Base-by-base conservation (phyloP, 139 green algal genomes). In the Prasinococcaceae sp. region DNA sequence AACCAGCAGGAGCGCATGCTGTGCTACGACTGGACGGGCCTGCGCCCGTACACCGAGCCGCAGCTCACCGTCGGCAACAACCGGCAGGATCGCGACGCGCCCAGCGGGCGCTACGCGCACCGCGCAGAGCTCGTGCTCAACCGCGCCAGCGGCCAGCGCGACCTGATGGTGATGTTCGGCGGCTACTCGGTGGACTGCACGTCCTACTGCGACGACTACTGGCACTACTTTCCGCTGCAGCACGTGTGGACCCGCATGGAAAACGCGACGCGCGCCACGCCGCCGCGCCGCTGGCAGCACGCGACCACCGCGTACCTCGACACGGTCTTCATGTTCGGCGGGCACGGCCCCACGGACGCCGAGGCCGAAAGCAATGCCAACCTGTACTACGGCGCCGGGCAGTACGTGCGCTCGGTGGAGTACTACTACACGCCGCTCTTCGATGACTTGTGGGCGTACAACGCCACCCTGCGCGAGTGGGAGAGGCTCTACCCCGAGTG, bases 401-500 rank as follows among this genome's bases (percentile, higher is more conserved):
- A 32, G 35, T 22, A 9, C 32, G 12, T 29, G n/a, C 6, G 5
- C 16, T 9, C 16, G 6, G 12, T 47, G 8, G 49, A 56, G 9
- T 25, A 36, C n/a, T 56, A 56, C 32, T 56, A 33, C 30, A 22
- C 45, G 4, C 17, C 20, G 5, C 39, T 43, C 37, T 50, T 50
- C n/a, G 51, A 59, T 26, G 51, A 59, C 24, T 6, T 59, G 1
- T 59, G 51, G 51, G 20, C 27, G 38, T 59, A 59, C 38, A 59
- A 59, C 36, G 51, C 27, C 22, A 59, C 51, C 3, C 35, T 50
- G 39, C 20, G 37, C 4, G 37, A 41, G 20, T 59, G 51, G 51
- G 32, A 44, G 14, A 19, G 6, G 3, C 49, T 56, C n/a, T 25
- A 33, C 22, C 49, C 49, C 22, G 26, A 19, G 6, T 56, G 49